Base-by-base conservation (phyloP, 306 rosid species). In the Vigna unguiculata region DNA sequence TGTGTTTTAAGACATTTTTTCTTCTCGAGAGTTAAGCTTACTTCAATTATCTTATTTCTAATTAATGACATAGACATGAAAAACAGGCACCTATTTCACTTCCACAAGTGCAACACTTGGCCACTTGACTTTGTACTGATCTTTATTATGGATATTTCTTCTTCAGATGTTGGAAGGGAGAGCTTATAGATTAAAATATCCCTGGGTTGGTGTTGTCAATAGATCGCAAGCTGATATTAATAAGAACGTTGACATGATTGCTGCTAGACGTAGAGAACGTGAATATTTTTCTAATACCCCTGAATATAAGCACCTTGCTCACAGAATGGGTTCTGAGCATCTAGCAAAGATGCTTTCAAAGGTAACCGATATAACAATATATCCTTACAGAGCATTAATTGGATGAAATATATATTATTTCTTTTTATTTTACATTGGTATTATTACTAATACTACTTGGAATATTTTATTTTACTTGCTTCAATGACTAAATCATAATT, bases 191-290 rank as follows among this genome's bases (percentile, higher is more conserved):
- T 85, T 93, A 38, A 93, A 91, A 80, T 93, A 78, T 81, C 97
- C 98, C 16, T 93, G 98, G 98, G 74, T 93, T 71, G 98, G 98
- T 71, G 96, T 93, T 8, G 97, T 93, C 57, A 93, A 93, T 74
- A 93, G 98, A 52, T 93, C 98, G 61, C 98, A 93, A 86, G 83
- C 82, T 4, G 97, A 93, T 78, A 93, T 93, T 70, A 93, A 93
- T 88, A 93, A 91, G 87, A 93, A 91, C 83, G 96, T 91, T 45
- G 98, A 91, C 83, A 93, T 93, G 98, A 93, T 93, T 81, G 98
- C 98, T 67, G 96, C 98, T 66, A 90, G 98, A 74, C 97, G 88
- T 67, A 90, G 94, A 64, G 98, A 93, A 79, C 97, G 90, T 0
- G 97, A 91, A 38, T 91, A 93, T 68, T 93, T 93, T 80, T 9